phyloP scores from a whole-genome alignment of 2,329 filamentous ascomycete species.

The Phialocephala sp. region DNA sequence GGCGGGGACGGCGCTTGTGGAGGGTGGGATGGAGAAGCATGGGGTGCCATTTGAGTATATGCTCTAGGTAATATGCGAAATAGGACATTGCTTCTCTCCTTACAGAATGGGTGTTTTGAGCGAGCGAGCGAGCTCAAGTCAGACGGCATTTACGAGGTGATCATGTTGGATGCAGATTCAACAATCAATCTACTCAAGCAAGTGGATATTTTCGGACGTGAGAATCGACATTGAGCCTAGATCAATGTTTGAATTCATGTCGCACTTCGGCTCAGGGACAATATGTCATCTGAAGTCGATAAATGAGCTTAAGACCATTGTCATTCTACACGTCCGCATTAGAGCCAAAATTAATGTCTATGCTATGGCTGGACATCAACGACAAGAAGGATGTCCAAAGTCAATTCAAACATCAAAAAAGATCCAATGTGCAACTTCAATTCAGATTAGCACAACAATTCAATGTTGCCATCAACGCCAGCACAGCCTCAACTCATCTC shows the following conservation, averaged over 20 bases:
- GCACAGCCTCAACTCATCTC: not conserved
- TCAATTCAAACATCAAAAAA: no score
- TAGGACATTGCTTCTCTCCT: not conserved
- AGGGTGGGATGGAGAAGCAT: slow-evolving; percentile 14
- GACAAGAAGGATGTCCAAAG: not conserved
- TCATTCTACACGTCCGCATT: not conserved
- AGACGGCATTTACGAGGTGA: not conserved
- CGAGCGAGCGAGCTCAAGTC: not conserved
- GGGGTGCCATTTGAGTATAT: slow-evolving; percentile 32
- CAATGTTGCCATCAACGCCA: not conserved
- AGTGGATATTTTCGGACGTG: not conserved
- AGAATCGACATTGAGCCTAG: not conserved
- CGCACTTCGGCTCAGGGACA: not conserved
- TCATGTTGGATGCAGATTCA: not conserved
- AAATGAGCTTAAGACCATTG: not conserved
- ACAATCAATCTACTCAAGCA: not conserved
- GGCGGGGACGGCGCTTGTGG: slow-evolving; percentile 24
- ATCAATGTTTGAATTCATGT: not conserved
- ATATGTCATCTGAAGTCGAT: not conserved
- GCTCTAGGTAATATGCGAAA: slow-evolving; percentile 16
- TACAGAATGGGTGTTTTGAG: no score
- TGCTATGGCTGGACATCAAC: no score
- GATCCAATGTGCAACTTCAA: not conserved
- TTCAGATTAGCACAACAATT: not conserved
- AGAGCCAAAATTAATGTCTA: no score